Conservation (phyloP, 2,329 filamentous ascomycete species). For the Fusarium chuoi region DNA sequence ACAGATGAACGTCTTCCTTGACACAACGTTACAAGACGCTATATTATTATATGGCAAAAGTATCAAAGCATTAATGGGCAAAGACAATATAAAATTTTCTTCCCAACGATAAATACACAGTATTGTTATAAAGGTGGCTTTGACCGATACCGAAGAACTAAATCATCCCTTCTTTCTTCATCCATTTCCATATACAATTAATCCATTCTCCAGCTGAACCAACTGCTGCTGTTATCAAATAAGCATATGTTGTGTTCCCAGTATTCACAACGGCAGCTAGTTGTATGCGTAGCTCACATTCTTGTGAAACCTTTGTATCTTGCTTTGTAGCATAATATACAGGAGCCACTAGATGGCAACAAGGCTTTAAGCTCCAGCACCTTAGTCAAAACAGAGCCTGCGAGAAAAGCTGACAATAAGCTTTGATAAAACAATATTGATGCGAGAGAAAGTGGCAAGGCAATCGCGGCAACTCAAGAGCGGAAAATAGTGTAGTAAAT, state of each 20-base stretch:
- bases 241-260: background rate
- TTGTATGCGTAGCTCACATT: background rate
- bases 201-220: background rate
- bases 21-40: background rate
- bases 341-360: conserved; percentile 7
- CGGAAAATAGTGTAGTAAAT: conserved; percentile 10
- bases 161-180: conserved; percentile 7
- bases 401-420: background rate
- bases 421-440: conserved; percentile 7
- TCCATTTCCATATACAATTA: conserved; percentile 27
- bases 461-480: conserved; percentile 2
- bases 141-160: conserved; percentile 7
- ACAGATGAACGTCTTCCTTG: background rate
- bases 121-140: conserved; percentile 8
- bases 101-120: conserved; percentile 13
- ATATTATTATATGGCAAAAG: background rate
- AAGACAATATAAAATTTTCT: conserved; percentile 1
- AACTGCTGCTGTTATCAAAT: background rate
- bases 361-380: background rate
- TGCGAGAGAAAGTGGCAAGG: background rate
- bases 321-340: conserved; percentile 33
- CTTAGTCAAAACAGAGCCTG: background rate
- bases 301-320: background rate
- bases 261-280: background rate
- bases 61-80: background rate